phyloP scores from a whole-genome alignment of 257 asterid genomes.

The Fraxinus excelsior region DNA sequence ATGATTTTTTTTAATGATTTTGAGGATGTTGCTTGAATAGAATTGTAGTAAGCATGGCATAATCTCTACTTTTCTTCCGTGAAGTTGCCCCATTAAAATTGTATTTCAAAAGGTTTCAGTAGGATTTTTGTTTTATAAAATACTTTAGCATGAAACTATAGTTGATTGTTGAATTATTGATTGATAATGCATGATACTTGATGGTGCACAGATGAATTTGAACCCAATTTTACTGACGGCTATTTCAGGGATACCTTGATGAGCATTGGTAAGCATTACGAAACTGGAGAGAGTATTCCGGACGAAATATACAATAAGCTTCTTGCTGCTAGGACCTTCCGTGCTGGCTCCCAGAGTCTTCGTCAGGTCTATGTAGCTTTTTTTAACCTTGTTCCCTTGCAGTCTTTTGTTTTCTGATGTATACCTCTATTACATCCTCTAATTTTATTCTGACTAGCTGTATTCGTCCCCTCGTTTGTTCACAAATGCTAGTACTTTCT shows the following conservation, averaged over 20 bases:
- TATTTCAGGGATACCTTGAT: slow-evolving; percentile 85
- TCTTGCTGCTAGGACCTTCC: slow-evolving; percentile 98
- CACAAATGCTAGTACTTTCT: background rate
- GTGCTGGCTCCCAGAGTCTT: slow-evolving; percentile 92
- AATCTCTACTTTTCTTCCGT: background rate
- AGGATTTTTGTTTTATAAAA: background rate
- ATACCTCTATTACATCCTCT: background rate
- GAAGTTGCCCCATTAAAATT: background rate
- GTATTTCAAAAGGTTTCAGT: background rate
- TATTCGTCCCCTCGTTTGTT: background rate
- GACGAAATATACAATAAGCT: slow-evolving; percentile 87
- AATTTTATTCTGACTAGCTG: background rate
- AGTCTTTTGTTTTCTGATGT: slow-evolving; percentile 5
- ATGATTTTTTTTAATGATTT: background rate
- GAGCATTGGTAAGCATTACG: slow-evolving; percentile 97
- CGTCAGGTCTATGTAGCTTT: slow-evolving; percentile 66
- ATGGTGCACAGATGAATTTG: background rate
- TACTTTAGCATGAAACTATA: background rate
- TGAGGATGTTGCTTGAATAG: background rate
- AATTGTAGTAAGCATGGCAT: background rate
- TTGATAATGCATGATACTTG: background rate
- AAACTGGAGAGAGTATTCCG: slow-evolving; percentile 89
- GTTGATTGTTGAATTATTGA: slow-evolving; percentile 8
- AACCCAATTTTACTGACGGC: slow-evolving; percentile 13
- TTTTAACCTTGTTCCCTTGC: background rate